These are phyloP conservation scores for Mortierella sp. DNA, from an alignment of 371 early-diverging fungal species.

Conservation along the genomic window DNA sequence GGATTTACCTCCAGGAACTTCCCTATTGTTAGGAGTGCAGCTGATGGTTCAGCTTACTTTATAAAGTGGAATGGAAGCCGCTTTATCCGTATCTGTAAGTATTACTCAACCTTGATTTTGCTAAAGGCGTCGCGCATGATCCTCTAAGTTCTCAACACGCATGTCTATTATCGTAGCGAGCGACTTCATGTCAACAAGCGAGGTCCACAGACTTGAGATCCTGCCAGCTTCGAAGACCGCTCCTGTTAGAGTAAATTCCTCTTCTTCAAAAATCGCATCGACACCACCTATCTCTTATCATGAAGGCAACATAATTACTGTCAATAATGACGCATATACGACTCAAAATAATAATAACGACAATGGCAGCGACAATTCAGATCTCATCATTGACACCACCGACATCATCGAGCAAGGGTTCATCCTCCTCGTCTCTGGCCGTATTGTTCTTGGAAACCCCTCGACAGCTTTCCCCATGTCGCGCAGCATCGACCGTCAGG, in stretches of 20 bases:
- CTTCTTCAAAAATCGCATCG: background rate
- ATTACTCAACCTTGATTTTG: too few species aligned
- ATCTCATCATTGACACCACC: slow-evolving; percentile 25
- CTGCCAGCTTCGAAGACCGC: slow-evolving; percentile 31
- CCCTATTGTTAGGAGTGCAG: slow-evolving; percentile 10
- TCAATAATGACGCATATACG: background rate
- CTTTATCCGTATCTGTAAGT: slow-evolving; percentile 44
- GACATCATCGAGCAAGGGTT: slow-evolving; percentile 43
- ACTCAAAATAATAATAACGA: slow-evolving; percentile 1
- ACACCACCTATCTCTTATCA: slow-evolving; percentile 2
- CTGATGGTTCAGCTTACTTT: slow-evolving; percentile 40
- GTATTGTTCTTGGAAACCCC: slow-evolving; percentile 26
- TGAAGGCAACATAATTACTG: slow-evolving; percentile 1
- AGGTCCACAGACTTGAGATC: slow-evolving; percentile 34
- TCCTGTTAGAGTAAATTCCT: slow-evolving; percentile 14
- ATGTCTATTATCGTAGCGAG: slow-evolving; percentile 16
- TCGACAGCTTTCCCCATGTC: slow-evolving; percentile 23
- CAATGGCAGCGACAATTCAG: slow-evolving; percentile 3
- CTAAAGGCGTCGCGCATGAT: too few species aligned
- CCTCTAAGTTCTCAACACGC: too few species aligned
- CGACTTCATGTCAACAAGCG: slow-evolving; percentile 41
- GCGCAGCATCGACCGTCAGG: slow-evolving; percentile 25
- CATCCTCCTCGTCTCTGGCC: slow-evolving; percentile 37
- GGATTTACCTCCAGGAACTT: too few species aligned
- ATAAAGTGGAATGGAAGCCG: slow-evolving; percentile 39